Percentiles rank a stretch among this genome's conserved stretches.
Evolutionary conservation across 2,329 filamentous ascomycete species (phyloP).

Genomic region (Paracamarosporium sp.): DNA sequence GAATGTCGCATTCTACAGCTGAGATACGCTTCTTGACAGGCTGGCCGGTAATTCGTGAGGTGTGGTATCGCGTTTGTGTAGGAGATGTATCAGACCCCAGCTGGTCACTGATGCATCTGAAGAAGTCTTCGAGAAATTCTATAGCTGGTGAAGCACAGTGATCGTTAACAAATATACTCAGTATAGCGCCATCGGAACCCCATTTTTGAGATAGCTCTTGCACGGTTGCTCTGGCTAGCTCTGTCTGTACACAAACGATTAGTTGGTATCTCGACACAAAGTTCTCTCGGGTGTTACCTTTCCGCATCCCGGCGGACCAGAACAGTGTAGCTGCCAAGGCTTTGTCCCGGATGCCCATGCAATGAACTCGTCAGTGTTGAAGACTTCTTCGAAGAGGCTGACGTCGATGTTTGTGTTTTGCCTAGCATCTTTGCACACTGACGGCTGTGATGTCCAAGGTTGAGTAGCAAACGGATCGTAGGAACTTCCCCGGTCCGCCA

Average conservation of each 20-base stretch:
- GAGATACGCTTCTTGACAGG: neutral
- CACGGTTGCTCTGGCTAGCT: neutral
- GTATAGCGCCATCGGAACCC: neutral
- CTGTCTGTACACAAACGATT: neutral
- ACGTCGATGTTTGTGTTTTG: neutral
- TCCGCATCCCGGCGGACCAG: conserved; percentile 16
- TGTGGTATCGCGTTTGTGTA: neutral
- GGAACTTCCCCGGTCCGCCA: no score
- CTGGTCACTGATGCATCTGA: neutral
- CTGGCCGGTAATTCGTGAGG: neutral
- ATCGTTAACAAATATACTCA: neutral
- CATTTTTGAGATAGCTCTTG: neutral
- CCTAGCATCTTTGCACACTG: neutral
- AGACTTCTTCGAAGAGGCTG: neutral
- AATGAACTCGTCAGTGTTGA: conserved; percentile 1
- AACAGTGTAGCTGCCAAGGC: conserved; percentile 16
- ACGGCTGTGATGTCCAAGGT: neutral
- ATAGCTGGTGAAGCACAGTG: neutral
- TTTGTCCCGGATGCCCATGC: conserved; percentile 3
- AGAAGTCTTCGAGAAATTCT: neutral
- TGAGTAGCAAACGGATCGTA: neutral
- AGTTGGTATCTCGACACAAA: neutral
- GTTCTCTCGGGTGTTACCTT: conserved; percentile 10
- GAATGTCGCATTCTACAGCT: neutral
- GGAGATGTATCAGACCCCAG: neutral